phyloP scores from a whole-genome alignment of 2,329 filamentous ascomycete genomes.

The Microdochium trichocladiopsis region DNA sequence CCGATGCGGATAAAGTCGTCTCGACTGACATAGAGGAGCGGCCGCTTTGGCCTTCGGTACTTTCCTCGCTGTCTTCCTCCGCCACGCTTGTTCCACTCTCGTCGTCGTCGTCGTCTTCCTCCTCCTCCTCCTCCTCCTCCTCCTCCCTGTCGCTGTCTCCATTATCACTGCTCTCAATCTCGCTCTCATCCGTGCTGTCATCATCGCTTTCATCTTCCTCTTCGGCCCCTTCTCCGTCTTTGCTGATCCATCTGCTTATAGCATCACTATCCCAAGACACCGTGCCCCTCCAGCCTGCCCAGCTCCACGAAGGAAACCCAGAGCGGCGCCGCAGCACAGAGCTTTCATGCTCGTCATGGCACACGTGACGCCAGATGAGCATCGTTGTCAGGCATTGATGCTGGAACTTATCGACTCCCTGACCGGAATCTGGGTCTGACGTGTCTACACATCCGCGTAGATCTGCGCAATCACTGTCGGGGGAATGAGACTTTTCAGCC shows the following conservation, averaged over 20 bases:
- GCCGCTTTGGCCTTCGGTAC: not conserved
- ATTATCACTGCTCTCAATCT: not conserved
- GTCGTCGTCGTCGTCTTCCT: not conserved
- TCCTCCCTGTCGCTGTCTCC: not conserved
- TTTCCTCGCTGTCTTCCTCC: not conserved
- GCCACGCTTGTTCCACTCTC: not conserved
- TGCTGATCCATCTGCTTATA: not conserved
- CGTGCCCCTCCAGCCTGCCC: not conserved
- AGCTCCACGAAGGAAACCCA: not conserved
- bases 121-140: not conserved
- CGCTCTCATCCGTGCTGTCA: not conserved
- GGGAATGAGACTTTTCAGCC: too few relatives aligned
- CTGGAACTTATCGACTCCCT: too few relatives aligned
- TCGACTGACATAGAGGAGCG: too few relatives aligned
- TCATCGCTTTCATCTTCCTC: not conserved
- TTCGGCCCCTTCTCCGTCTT: not conserved
- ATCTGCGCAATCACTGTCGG: too few relatives aligned
- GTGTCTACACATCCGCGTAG: too few relatives aligned
- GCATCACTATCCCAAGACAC: not conserved
- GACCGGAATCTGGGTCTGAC: too few relatives aligned
- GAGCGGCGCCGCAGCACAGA: not conserved
- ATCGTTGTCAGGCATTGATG: not conserved
- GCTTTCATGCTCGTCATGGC: not conserved
- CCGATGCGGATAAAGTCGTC: too few relatives aligned
- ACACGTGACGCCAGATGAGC: not conserved